Percentiles rank a stretch among this genome's conserved stretches.
Conservation (phyloP, 2,329 filamentous ascomycete genomes). For the Coniochaeta sp. region DNA sequence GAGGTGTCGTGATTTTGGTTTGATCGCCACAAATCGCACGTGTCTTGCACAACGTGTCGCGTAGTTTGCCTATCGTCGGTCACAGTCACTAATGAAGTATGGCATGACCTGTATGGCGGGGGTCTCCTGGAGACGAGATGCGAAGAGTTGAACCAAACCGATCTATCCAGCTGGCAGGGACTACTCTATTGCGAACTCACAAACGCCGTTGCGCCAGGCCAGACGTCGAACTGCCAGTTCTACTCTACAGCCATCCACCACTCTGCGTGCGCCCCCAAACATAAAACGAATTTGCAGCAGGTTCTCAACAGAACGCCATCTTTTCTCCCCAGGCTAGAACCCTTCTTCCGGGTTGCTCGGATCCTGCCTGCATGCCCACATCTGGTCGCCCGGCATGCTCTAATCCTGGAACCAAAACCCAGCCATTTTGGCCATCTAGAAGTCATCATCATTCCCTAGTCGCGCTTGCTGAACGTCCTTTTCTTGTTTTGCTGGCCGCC, state of each 20-base stretch:
- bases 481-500: not conserved
- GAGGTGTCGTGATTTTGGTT: too few species aligned
- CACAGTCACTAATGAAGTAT: too few species aligned
- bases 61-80: too few species aligned
- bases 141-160: not conserved
- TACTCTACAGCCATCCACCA: not conserved
- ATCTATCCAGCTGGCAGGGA: not conserved
- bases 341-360: not conserved
- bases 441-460: not conserved
- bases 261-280: not conserved
- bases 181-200: not conserved
- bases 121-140: too few species aligned
- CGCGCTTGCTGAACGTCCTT: slow-evolving; percentile 1
- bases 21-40: too few species aligned
- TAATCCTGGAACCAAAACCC: too few species aligned
- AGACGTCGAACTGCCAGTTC: not conserved
- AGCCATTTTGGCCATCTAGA: not conserved
- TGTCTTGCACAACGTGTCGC: too few species aligned
- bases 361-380: too few species aligned
- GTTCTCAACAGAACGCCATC: not conserved
- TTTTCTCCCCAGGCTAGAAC: not conserved
- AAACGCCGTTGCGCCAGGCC: not conserved
- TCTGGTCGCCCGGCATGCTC: too few species aligned
- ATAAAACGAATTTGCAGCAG: not conserved
- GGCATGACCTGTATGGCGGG: not conserved